Conservation (phyloP, 1,139 yeast species). For the Nakaseomyces nivariensis region DNA sequence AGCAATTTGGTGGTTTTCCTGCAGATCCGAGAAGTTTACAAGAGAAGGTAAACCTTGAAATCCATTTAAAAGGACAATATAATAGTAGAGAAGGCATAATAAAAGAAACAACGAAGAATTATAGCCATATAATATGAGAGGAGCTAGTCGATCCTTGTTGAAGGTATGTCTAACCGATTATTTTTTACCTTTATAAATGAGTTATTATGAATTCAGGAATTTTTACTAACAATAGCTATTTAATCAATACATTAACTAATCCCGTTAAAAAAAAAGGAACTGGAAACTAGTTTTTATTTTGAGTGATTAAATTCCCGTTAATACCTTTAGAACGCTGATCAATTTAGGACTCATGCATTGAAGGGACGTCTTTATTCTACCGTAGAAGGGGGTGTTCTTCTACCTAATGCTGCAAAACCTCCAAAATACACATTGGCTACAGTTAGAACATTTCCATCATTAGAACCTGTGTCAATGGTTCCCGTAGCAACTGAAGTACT, state of each 20-base stretch:
- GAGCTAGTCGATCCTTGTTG: not conserved
- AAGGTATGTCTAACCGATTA: not conserved
- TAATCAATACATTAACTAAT: not conserved
- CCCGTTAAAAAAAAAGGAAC: too few relatives aligned
- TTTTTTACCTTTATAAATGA: not conserved
- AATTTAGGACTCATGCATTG: not conserved
- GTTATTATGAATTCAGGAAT: not conserved
- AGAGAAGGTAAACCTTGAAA: too few relatives aligned
- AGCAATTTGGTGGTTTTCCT: too few relatives aligned
- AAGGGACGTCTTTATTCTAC: not conserved
- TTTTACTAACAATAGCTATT: not conserved
- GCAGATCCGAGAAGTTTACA: too few relatives aligned
- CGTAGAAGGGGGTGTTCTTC: slow-evolving; percentile 1
- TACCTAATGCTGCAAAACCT: slow-evolving; percentile 35
- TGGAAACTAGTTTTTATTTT: too few relatives aligned
- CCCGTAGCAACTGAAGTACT: slow-evolving; percentile 66
- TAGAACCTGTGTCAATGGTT: slow-evolving; percentile 69
- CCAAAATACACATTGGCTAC: slow-evolving; percentile 76
- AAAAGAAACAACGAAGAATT: not conserved
- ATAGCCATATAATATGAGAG: not conserved
- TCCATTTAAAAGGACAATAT: too few relatives aligned
- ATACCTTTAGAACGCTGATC: not conserved
- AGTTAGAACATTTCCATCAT: slow-evolving; percentile 73
- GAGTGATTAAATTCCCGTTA: too few relatives aligned
- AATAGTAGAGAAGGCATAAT: not conserved